Base-by-base conservation (phyloP, 176 grass and related monocot genomes). In the Cenchrus americanus region DNA sequence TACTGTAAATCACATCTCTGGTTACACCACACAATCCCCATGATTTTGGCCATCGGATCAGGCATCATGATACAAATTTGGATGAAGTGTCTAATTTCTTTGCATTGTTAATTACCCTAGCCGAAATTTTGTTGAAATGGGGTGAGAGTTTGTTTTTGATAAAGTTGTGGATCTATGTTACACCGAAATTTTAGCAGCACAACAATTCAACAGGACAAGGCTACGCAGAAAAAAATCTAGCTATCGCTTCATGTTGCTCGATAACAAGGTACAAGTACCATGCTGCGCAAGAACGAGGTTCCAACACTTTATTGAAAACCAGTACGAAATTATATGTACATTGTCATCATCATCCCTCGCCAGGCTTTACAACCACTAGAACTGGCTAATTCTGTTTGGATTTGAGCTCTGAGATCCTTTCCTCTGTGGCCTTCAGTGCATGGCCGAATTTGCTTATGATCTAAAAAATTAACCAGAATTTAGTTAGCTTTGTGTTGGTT, bases 361-460 rank as follows among this genome's bases (percentile, higher is more conserved):
- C n/a, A 54, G 44, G 4, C 27, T 13, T 13, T 54, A 72, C 43
- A 72, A 32, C 54, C 15, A 32, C 44, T 5, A 18, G 3, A 13
- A 85, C 15, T 17, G 32, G 5, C 73, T 81, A 85, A 41, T 57
- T 86, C 75, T 62, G 80, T 51, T 73, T 87, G 26, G 86, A 87
- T 88, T 93, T 93, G 49, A 98, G 87, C 77, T 88, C 82, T 30
- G 69, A 87, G 27, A 98, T 82, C 72, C 70, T 91, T 81, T 98
- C 88, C 80, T 98, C 95, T 73, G 95, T 98, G 43, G 85, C 85
- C 73, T 90, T 92, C 63, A 95, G 85, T 24, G 95, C 95, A 22
- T 91, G 89, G 4, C 91, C 95, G 8, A 90, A 98, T 66, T 89
- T 98, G 82, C 71, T 93, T 63, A 98, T 82, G 63, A 95, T 82